Base-by-base conservation (phyloP, 129 eudicot genomes). In the Lactuca saligna region DNA sequence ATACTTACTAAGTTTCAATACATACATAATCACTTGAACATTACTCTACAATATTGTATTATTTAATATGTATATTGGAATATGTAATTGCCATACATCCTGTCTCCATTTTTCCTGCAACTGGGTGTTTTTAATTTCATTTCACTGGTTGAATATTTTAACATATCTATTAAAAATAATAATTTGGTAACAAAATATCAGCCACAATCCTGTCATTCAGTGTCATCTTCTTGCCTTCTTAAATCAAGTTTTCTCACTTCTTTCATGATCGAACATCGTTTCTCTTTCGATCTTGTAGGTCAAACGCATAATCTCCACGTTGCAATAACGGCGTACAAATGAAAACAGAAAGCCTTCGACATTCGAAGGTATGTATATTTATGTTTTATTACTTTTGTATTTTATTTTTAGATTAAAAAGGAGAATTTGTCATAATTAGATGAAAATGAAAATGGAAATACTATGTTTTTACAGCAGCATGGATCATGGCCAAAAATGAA, bases 91-190 rank as follows among this genome's bases (percentile, higher is more conserved):
- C 63, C 59, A 60, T 63, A 75, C 63, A 75, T 42, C 81, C 74
- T 82, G 96, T 83, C 96, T 86, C 96, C 76, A 77, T 80, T 68
- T 80, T 72, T 54, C 88, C 90, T 82, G 97, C 97, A 86, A 85
- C 68, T 80, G 58, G 80, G 63, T 62, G 65, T 82, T 57, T 70
- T 80, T 31, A 60, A 54, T 8, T 38, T 69, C 51, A 5, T n/a
- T 66, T 65, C 2, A 32, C 20, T 53, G 41, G 17, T 17, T 17
- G 16, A 33, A 20, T 59, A 49, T 15, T 51, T 48, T 17, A 59
- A 31, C 54, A n/a, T 39, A 7, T 25, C 41, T 53, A 72, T 11
- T 11, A 46, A 46, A 25, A 35, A 35, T 51, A 51, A 38, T 15
- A 3, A 17, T n/a, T 16, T 51, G 29, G n/a, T 13, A 11, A 51